A percentile compares a stretch with the other conserved stretches of the same genome.
Conservation (phyloP, 2,329 filamentous ascomycete genomes). For the Paecilomyces sp. region DNA sequence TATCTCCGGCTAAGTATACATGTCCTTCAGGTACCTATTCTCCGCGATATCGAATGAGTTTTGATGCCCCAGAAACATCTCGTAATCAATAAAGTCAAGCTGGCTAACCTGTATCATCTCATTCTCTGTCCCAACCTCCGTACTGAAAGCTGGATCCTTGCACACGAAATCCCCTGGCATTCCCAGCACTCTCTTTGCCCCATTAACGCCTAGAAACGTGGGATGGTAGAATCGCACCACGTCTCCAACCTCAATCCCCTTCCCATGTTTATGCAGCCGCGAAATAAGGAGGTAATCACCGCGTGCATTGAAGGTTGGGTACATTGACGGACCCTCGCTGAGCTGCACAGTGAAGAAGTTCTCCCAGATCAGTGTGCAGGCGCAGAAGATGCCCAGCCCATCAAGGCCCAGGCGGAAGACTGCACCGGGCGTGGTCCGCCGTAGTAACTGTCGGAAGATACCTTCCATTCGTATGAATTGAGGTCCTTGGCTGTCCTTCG, state of each 20-base stretch:
- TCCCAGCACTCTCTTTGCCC: conserved; percentile 72
- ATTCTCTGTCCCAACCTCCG: conserved; percentile 20
- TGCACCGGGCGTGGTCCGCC: conserved; percentile 13
- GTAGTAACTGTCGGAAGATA: conserved; percentile 20
- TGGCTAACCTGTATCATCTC: conserved; percentile 45
- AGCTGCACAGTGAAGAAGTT: conserved; percentile 56
- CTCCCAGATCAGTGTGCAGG: conserved; percentile 34
- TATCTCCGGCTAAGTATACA: conserved; percentile 87
- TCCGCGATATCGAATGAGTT: neutral
- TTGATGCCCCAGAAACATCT: neutral
- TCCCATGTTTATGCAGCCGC: conserved; percentile 61
- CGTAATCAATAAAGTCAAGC: neutral
- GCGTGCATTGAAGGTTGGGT: conserved; percentile 66
- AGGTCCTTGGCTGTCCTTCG: neutral
- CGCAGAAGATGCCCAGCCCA: conserved; percentile 27
- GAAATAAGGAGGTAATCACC: conserved; percentile 65
- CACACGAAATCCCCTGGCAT: conserved; percentile 57
- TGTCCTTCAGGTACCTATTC: conserved; percentile 78
- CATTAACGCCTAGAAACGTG: conserved; percentile 51
- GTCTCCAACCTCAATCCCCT: conserved; percentile 68
- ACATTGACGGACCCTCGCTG: conserved; percentile 74
- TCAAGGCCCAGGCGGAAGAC: conserved; percentile 22
- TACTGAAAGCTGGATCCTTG: conserved; percentile 31
- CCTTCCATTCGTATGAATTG: conserved; percentile 16
- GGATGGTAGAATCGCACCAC: conserved; percentile 74